phyloP scores from a whole-genome alignment of 495 filamentous ascomycete species.

The Daldinia loculata region DNA sequence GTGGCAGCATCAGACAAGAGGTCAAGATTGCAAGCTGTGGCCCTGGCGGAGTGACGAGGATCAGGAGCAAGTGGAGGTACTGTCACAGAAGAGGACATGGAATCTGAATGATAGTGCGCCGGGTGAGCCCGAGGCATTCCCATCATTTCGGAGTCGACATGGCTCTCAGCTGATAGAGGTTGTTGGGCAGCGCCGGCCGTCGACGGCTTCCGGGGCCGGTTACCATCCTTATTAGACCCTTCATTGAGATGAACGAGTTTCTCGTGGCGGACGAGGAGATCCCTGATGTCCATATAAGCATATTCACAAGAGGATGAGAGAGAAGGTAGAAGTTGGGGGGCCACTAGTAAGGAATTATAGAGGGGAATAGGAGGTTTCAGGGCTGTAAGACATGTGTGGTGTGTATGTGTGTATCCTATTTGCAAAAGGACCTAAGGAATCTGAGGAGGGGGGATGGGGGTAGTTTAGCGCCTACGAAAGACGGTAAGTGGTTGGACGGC shows the following conservation, averaged over 20 bases:
- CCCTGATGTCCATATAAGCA: slow-evolving; percentile 68
- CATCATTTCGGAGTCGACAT: slow-evolving; percentile 56
- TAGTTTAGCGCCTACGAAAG: slow-evolving; percentile 38
- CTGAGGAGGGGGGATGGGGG: slow-evolving; percentile 31
- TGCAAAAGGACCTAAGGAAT: neutral
- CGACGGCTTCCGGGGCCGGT: slow-evolving; percentile 57
- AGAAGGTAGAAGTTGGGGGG: slow-evolving; percentile 18
- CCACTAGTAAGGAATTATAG: slow-evolving; percentile 25
- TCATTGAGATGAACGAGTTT: slow-evolving; percentile 76
- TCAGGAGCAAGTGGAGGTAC: slow-evolving; percentile 52
- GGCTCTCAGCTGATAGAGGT: slow-evolving; percentile 50
- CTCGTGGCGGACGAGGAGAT: slow-evolving; percentile 76
- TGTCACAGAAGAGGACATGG: slow-evolving; percentile 49
- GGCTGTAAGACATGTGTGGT: slow-evolving; percentile 26
- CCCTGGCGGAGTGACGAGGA: slow-evolving; percentile 52
- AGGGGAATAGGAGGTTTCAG: slow-evolving; percentile 30
- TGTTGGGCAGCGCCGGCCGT: slow-evolving; percentile 49
- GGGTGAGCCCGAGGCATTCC: slow-evolving; percentile 49
- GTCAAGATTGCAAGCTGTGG: slow-evolving; percentile 61
- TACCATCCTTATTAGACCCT: slow-evolving; percentile 57
- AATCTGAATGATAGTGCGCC: slow-evolving; percentile 51
- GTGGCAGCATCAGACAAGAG: slow-evolving; percentile 62
- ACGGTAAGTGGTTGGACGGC: slow-evolving; percentile 37
- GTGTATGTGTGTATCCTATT: slow-evolving; percentile 18
- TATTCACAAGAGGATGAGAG: slow-evolving; percentile 43